These are phyloP conservation scores for Auriculariales sp. DNA, from an alignment of 768 basidiomycete species.

Conservation along the genomic window DNA sequence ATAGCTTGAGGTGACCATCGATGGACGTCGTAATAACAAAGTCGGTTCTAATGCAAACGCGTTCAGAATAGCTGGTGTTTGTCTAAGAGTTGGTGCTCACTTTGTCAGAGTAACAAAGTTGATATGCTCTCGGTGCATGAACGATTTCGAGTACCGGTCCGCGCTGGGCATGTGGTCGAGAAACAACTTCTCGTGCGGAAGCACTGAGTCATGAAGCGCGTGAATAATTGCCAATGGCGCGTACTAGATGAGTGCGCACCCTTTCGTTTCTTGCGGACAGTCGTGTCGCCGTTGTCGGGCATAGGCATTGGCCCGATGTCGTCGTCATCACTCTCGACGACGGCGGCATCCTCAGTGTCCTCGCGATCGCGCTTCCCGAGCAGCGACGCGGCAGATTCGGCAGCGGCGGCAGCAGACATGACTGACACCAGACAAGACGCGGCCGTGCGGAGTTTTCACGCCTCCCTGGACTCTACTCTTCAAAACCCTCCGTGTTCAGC, in stretches of 20 bases:
- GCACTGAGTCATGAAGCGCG: slow-evolving; percentile 36
- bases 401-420: too few relatives aligned
- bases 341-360: slow-evolving; percentile 13
- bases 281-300: slow-evolving; percentile 30
- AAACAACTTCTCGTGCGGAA: slow-evolving; percentile 87
- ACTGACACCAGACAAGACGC: too few relatives aligned
- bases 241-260: slow-evolving; percentile 33
- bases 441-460: too few relatives aligned
- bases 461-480: too few relatives aligned
- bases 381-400: slow-evolving; percentile 27
- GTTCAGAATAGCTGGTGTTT: neutral
- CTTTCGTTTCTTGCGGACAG: slow-evolving; percentile 84
- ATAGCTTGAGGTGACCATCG: slow-evolving; percentile 93
- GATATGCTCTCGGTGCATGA: slow-evolving; percentile 92
- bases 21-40: slow-evolving; percentile 90
- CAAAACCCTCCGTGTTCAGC: too few relatives aligned
- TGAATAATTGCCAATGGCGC: slow-evolving; percentile 1
- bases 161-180: slow-evolving; percentile 83
- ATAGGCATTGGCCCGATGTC: slow-evolving; percentile 87
- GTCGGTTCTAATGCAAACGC: slow-evolving; percentile 56
- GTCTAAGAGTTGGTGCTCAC: slow-evolving; percentile 27
- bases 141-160: slow-evolving; percentile 92
- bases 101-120: slow-evolving; percentile 83
- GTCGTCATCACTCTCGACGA: slow-evolving; percentile 48
- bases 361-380: slow-evolving; percentile 52